A percentile compares a stretch with the other conserved stretches of the same genome.
These are phyloP conservation scores for Collariella sp. DNA, from an alignment of 495 filamentous ascomycete genomes.

Conservation along the genomic window DNA sequence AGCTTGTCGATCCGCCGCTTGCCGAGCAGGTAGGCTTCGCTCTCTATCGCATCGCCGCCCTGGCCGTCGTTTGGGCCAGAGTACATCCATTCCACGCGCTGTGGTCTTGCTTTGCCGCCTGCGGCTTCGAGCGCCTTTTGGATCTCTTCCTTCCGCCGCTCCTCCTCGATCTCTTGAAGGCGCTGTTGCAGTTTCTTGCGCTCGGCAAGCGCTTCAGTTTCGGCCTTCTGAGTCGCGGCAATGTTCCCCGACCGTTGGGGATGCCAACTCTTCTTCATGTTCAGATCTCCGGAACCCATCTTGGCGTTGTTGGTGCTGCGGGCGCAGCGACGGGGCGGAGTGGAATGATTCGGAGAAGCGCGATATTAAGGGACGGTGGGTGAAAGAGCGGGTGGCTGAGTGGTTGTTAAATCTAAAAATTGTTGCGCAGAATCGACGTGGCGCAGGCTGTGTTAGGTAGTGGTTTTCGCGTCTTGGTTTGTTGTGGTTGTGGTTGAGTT, in stretches of 20 bases:
- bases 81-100: slow-evolving; percentile 98
- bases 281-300: slow-evolving; percentile 78
- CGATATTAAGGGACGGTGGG: background rate
- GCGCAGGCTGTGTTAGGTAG: too few species aligned
- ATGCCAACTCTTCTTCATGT: slow-evolving; percentile 98
- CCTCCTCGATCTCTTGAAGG: slow-evolving; percentile 84
- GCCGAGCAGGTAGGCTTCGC: slow-evolving; percentile 86
- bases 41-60: slow-evolving; percentile 78
- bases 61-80: slow-evolving; percentile 72
- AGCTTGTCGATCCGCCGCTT: slow-evolving; percentile 85
- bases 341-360: background rate
- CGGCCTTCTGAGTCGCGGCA: slow-evolving; percentile 36
- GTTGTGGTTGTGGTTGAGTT: background rate
- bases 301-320: slow-evolving; percentile 34
- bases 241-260: slow-evolving; percentile 31
- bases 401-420: too few species aligned
- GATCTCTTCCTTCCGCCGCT: slow-evolving; percentile 85
- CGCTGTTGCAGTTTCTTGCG: slow-evolving; percentile 82
- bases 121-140: slow-evolving; percentile 83
- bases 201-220: slow-evolving; percentile 90
- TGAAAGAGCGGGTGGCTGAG: too few species aligned
- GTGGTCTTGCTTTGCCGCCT: slow-evolving; percentile 63
- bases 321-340: slow-evolving; percentile 1
- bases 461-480: too few species aligned
- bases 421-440: too few species aligned